Percentiles rank a stretch among this genome's conserved stretches.
Conservation (phyloP, 1,284 basidiomycete genomes). For the Cryptococcus jaspeensis region DNA sequence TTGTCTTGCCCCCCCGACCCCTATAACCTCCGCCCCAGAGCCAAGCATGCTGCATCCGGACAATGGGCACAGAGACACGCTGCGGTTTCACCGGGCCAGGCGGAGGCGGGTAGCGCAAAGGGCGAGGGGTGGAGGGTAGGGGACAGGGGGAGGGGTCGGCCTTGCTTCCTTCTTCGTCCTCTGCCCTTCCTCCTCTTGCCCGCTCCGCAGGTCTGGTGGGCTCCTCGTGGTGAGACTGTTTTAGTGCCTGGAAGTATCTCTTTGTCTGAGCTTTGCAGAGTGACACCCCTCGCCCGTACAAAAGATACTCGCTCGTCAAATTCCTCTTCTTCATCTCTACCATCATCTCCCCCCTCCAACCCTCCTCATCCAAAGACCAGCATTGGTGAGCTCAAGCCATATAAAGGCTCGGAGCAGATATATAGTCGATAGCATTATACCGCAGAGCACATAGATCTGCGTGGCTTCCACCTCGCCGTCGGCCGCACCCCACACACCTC, state of each 20-base stretch:
- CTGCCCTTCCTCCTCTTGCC: neutral
- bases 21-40: no score
- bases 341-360: neutral
- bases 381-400: neutral
- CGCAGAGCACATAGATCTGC: neutral
- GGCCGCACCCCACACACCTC: neutral
- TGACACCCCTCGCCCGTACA: neutral
- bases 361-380: neutral
- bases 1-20: no score
- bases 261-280: neutral
- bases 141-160: no score
- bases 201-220: no score
- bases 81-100: no score
- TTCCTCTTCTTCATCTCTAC: neutral
- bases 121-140: no score
- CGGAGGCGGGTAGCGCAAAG: no score
- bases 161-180: neutral
- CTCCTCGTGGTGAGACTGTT: no score
- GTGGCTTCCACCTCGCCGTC: neutral
- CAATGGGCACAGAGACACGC: no score
- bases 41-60: no score
- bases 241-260: neutral
- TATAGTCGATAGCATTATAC: neutral
- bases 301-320: neutral
- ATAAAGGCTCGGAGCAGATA: neutral